Evolutionary conservation across 1,139 yeast species (phyloP), one percentile per base, ranked within the genome.

Genomic region (Saccharomyces uvarum): DNA sequence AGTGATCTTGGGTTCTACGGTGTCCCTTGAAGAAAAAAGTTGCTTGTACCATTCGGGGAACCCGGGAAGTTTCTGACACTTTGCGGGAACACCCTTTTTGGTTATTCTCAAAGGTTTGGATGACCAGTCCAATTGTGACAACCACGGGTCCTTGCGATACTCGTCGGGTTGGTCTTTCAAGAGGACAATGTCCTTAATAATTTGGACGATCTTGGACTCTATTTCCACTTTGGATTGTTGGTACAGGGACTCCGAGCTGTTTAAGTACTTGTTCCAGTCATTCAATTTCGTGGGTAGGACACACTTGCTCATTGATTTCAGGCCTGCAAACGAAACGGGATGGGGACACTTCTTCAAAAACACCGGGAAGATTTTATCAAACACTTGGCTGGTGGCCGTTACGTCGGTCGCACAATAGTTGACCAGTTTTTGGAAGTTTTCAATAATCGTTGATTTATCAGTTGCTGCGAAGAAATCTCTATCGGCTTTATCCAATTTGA

Each of bases 21-120:
- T 70, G 1, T 70, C 65, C 19, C 75, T 75, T 4, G 78, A 73
- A 6, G 81, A 80, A 65, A 82, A 83, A 27, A 93, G 73, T 2
- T 84, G 85, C 57, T 88, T 80, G 69, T 88, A 95, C 99, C 99
- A 95, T 61, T 86, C 86, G 0, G 99, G 99, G 66, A 79, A 89
- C 0, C 97, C 98, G 0, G 96, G 95, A 53, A 89, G 67, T 64
- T 81, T 90, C 68, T 89, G 96, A 32, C 81, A 82, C 53, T 90
- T 88, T n/a, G 75, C 78, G 0, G 88, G 88, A n/a, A 75, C 75
- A 3, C 95, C 96, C 44, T 81, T 78, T 67, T 88, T 90, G 16
- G 84, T 87, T 53, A 82, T 63, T 56, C 82, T 78, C 0, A 78
- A 70, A 1, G 87, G 85, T 50, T 77, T 77, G 2, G 84, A 74